Evolutionary conservation across 2,329 filamentous ascomycete genomes (phyloP), one percentile per base, ranked within the genome.

Genomic region (Meredithiella fracta): DNA sequence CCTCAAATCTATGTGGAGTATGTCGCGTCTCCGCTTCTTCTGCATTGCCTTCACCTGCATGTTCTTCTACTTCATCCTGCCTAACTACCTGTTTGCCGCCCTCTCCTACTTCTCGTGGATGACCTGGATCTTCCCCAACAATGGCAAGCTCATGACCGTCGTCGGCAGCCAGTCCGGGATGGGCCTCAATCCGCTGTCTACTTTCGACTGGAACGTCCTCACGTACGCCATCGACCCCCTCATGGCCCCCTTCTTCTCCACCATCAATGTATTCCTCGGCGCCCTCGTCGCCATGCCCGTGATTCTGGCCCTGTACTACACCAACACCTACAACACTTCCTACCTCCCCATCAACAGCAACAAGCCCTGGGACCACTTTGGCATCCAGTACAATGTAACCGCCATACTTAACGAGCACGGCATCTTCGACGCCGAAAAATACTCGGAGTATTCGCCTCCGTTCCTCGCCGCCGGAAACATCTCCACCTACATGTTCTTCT

Each of bases 201-300:
- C 70, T 1, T 67, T 71, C 37, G 71, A 73, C 61, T 73, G 70
- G 71, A 72, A 70, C 54, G 58, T 69, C n/a, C 51, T 66, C 20
- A 60, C 61, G 2, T 60, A 62, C 25, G 58, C 53, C 9, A 61
- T 65, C 1, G 67, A 71, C 51, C 70, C 70, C 1, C 62, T 72
- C 17, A 72, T 73, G 68, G 68, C 73, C 6, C 74, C 75, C 2
- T 75, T 74, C 62, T 76, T 79, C 66, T 77, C 76, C 26, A 82
- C 80, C 47, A 70, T 79, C 55, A 85, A 85, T 65, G 77, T 75
- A 22, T 70, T 82, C 59, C 66, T 80, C 47, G 80, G 80, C 29
- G 72, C 76, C 52, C 70, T 80, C 11, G 60, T 77, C 34, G 76
- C 73, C 47, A 73, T 74, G 61, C 74, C 77, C 67, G 67, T 83